Conservation (phyloP, 225 moss, liverwort and hornwort species). For the Physcomitrellopsis africana region DNA sequence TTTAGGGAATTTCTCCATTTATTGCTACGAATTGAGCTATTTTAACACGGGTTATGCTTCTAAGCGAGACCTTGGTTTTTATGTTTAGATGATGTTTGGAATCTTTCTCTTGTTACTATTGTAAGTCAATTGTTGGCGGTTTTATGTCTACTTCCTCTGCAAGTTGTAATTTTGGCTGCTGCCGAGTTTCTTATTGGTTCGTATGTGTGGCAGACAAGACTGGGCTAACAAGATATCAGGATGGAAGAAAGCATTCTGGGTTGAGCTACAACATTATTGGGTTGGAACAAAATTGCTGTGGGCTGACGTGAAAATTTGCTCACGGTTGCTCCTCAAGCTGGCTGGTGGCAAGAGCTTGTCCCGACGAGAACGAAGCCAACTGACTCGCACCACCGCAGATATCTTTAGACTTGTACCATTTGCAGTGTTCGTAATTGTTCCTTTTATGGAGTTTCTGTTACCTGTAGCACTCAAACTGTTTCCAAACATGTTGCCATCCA, state of each 20-base stretch:
- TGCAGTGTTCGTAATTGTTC: constrained; percentile 95
- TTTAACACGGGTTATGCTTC: too few relatives aligned
- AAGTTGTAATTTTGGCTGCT: constrained; percentile 2
- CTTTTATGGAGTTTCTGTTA: constrained; percentile 96
- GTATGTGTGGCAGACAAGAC: constrained; percentile 68
- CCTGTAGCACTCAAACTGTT: constrained; percentile 91
- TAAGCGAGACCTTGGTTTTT: too few relatives aligned
- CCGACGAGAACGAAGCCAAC: constrained; percentile 89
- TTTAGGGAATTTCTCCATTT: too few relatives aligned
- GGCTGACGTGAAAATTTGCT: constrained; percentile 95
- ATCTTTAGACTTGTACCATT: constrained; percentile 98
- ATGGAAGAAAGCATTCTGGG: constrained; percentile 80
- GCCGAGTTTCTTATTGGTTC: constrained; percentile 15
- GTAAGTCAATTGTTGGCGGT: too few relatives aligned
- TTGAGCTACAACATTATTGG: constrained; percentile 96
- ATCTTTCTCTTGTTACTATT: too few relatives aligned
- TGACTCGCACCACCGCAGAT: constrained; percentile 97
- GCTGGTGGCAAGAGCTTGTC: constrained; percentile 82
- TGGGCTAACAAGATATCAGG: constrained; percentile 93
- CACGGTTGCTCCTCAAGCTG: constrained; percentile 86
- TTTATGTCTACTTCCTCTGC: constrained; percentile 11
- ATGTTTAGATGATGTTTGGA: too few relatives aligned
- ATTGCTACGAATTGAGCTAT: too few relatives aligned
- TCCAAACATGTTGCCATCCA: constrained; percentile 99
- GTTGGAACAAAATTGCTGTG: constrained; percentile 92